These are phyloP conservation scores for Blastobotrys petasosporus DNA, from an alignment of 1,139 yeast genomes.

Conservation along the genomic window DNA sequence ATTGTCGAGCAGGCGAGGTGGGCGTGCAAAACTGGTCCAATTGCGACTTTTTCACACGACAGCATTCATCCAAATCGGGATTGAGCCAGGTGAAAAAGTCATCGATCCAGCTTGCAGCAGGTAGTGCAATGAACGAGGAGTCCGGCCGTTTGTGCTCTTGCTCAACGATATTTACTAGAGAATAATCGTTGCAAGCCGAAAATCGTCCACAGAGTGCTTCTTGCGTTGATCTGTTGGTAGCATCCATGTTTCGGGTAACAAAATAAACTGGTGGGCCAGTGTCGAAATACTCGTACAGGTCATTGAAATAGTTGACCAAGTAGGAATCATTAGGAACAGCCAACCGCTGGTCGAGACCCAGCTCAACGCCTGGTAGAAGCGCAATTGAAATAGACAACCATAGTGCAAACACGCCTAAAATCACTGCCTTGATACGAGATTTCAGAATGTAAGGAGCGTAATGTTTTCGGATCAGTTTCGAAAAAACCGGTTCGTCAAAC, in stretches of 20 bases:
- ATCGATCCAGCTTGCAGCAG: constrained; percentile 89
- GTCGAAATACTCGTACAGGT: constrained; percentile 64
- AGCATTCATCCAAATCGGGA: constrained; percentile 82
- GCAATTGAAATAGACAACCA: constrained; percentile 66
- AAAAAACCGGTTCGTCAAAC: constrained; percentile 32
- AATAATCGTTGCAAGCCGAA: constrained; percentile 71
- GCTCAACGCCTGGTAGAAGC: constrained; percentile 58
- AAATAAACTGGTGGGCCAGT: constrained; percentile 92
- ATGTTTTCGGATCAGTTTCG: constrained; percentile 36
- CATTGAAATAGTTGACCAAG: constrained; percentile 70
- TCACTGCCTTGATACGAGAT: constrained; percentile 40
- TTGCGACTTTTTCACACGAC: constrained; percentile 48
- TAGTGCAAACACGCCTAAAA: constrained; percentile 49
- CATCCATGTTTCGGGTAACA: constrained; percentile 60
- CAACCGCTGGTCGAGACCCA: constrained; percentile 83
- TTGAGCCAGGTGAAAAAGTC: constrained; percentile 83
- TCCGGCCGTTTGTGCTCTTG: constrained; percentile 71
- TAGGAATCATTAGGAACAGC: constrained; percentile 85
- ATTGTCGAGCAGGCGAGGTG: constrained; percentile 60
- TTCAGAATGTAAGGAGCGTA: constrained; percentile 56
- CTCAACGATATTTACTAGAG: constrained; percentile 77
- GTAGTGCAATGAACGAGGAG: constrained; percentile 65
- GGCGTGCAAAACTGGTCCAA: constrained; percentile 58
- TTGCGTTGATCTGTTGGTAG: constrained; percentile 57
- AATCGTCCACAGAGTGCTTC: constrained; percentile 80